Base-by-base conservation (phyloP, 106 monocot species). In the Acorus gramineus region DNA sequence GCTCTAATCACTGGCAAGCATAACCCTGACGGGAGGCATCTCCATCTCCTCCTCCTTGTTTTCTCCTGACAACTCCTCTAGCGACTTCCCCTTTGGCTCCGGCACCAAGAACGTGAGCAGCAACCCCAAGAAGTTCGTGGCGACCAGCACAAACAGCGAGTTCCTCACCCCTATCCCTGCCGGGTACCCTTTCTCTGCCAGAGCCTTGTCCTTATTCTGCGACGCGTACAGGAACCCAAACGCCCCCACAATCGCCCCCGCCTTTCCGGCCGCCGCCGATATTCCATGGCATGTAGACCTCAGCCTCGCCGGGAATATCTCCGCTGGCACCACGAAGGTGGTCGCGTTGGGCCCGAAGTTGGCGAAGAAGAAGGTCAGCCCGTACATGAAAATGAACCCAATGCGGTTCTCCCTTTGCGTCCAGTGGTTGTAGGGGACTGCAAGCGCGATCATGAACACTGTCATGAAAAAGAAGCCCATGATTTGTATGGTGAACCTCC, bases 281-380 rank as follows among this genome's bases (percentile, higher is more conserved):
- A 90, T 90, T 3, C 90, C 90, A 59, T 85, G 90, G 62, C 85
- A 90, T 2, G 89, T 90, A 42, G 89, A 82, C 47, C 89, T 49
- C 53, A 90, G 75, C 70, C 89, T 66, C 5, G 89, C 89, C 4
- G 89, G 85, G 74, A 90, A 90, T 28, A 89, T 81, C 84, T 89
- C 88, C 2, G 88, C 88, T 50, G 88, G 84, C 49, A 89, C 88
- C 61, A 90, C 83, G 71, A 90, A 90, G 6, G 90, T 86, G 14
- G 90, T 90, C 47, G 74, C 70, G 58, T 90, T 90, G 42, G 86
- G 86, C 13, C 90, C 90, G 49, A 90, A 90, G 44, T 90, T 90
- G 52, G 90, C 90, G 59, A 89, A 89, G 81, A 89, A 89, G 85
- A 89, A 89, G 52, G 89, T 89, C 55, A 89, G 67, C 2, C 62